Base-by-base conservation (phyloP, 805 yeast species). In the Kazachstania psychrophila region DNA sequence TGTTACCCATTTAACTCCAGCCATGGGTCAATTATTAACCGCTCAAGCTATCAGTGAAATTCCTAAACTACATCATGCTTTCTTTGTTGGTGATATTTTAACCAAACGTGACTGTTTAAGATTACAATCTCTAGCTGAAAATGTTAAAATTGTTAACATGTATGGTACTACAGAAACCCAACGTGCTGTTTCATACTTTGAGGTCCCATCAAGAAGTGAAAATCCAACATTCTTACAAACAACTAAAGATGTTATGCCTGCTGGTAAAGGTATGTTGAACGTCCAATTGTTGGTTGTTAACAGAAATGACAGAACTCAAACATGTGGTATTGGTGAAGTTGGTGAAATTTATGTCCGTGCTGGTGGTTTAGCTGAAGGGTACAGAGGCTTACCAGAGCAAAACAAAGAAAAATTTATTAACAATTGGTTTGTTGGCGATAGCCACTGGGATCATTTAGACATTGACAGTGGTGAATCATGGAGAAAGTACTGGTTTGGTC, bases 81-180 rank as follows among this genome's bases (percentile, higher is more conserved):
- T 92, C 68, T 92, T 92, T 54, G 99, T 92, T 20, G 99, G 99
- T 52, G 99, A 92, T 62, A 85, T 92, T 44, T 68, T 92, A 46
- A 92, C 99, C 46, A 94, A 92, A 65, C 80, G 98, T 65, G 99
- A 94, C 62, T 92, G 98, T 64, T 66, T 85, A 47, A 75, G 96
- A 54, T 70, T 92, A 49, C 99, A 92, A 60, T 76, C 92, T 1
- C 70, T 92, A 51, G 97, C 97, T 11, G 78, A 78, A 57, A 89
- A 92, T 53, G 94, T 85, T 37, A 68, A 62, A 56, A 89, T 92
- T 54, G 94, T 92, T 48, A 92, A 92, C 64, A 92, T 92, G 99
- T 92, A 92, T 60, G 99, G 99, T 54, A 92, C 99, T 27, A 92
- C 99, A 9, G 99, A 92, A 62, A 92, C 99, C 12, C 99, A 94